Conservation (phyloP, 768 basidiomycete species). For the Tephrocybe sp. region DNA sequence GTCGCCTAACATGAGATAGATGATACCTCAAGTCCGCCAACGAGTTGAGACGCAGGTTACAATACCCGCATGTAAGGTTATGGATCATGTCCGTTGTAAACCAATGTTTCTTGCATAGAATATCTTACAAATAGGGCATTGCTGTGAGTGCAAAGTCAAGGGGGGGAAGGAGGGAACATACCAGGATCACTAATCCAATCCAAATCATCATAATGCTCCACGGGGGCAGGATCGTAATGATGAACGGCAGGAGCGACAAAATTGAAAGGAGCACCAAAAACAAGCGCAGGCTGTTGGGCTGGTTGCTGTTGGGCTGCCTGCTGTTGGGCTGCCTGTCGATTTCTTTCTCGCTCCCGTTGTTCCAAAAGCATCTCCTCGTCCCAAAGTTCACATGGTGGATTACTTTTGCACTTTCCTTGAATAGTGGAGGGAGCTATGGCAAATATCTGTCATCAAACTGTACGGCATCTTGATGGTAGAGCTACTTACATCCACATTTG, state of each 20-base stretch:
- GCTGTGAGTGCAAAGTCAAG: not conserved
- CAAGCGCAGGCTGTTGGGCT: not conserved
- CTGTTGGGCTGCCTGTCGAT: constrained; percentile 10
- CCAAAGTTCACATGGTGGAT: constrained; percentile 35
- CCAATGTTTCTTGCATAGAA: constrained; percentile 18
- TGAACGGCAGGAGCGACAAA: not conserved
- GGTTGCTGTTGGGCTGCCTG: not conserved
- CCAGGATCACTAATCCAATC: constrained; percentile 23
- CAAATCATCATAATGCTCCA: constrained; percentile 9
- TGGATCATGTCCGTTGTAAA: constrained; percentile 24
- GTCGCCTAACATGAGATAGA: constrained; percentile 19
- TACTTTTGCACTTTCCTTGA: constrained; percentile 26
- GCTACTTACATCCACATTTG: constrained; percentile 36
- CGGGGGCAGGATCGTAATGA: not conserved
- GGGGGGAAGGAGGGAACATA: constrained; percentile 1
- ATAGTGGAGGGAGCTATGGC: constrained; percentile 16
- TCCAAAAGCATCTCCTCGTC: constrained; percentile 35
- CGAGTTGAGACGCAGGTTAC: constrained; percentile 20
- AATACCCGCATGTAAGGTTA: constrained; percentile 25
- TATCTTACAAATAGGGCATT: not conserved
- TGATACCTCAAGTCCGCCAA: constrained; percentile 24
- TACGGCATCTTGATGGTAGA: not conserved
- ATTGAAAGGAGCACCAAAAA: not conserved
- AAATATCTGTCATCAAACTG: not conserved
- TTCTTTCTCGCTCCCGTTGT: constrained; percentile 23